A percentile compares a stretch with the other conserved stretches of the same genome.
Conservation (phyloP, 2,329 filamentous ascomycete species). For the Epichloe aotearoae region DNA sequence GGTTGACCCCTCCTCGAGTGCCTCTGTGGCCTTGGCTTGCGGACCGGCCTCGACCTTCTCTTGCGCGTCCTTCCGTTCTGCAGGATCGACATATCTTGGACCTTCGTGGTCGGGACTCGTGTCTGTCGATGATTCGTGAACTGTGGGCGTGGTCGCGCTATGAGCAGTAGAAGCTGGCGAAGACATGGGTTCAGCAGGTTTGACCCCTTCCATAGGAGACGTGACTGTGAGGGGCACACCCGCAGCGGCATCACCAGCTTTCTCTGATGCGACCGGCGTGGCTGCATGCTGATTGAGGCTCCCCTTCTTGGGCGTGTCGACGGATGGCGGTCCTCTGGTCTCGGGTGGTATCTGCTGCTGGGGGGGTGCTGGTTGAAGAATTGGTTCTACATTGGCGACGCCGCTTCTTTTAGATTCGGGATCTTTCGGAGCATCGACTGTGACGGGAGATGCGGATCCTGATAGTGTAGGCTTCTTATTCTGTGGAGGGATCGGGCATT, state of each 20-base stretch:
- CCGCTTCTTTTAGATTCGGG: not conserved
- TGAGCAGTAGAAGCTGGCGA: conserved; percentile 56
- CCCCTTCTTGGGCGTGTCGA: not conserved
- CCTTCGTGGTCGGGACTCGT: conserved; percentile 62
- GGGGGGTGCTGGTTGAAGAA: not conserved
- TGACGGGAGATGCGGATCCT: not conserved
- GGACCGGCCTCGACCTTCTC: conserved; percentile 15
- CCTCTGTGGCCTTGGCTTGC: not conserved
- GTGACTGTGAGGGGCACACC: conserved; percentile 17
- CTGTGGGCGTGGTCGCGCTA: conserved; percentile 59
- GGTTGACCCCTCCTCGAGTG: conserved; percentile 1
- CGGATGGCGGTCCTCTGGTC: not conserved
- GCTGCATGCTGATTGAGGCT: not conserved
- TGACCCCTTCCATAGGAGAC: conserved; percentile 21
- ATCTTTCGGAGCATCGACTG: not conserved
- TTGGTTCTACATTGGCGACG: not conserved
- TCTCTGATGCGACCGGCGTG: not conserved
- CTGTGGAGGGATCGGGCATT: not conserved
- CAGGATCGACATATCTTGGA: conserved; percentile 38
- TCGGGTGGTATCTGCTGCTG: not conserved
- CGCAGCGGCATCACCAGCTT: not conserved
- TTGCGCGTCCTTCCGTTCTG: conserved; percentile 27
- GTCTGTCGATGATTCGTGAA: conserved; percentile 55
- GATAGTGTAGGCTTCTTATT: conserved; percentile 5
- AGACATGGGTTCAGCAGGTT: conserved; percentile 32